A percentile compares a stretch with the other conserved stretches of the same genome.
Evolutionary conservation across 202 grass and related monocot species (phyloP).

Genomic region (Dendrocalamus latiflorus): DNA sequence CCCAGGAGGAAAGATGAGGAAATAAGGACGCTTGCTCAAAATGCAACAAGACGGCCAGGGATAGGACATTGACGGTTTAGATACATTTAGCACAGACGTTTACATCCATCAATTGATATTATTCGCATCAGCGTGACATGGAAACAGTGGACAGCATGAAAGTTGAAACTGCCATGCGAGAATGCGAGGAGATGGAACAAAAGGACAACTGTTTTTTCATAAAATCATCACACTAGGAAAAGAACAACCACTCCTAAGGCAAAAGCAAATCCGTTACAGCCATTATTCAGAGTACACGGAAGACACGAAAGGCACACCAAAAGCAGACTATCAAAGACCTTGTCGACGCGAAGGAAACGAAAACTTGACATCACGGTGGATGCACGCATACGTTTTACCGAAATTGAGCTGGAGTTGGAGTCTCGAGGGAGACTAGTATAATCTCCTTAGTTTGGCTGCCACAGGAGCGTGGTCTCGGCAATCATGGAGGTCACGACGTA

Average conservation of each 20-base stretch:
- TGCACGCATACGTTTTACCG: background rate
- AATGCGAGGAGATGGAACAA: background rate
- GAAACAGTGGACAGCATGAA: background rate
- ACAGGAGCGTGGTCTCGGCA: slow-evolving; percentile 70
- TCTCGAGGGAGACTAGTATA: background rate
- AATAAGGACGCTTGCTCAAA: too few relatives aligned
- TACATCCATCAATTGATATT: background rate
- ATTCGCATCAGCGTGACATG: background rate
- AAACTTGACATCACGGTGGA: slow-evolving; percentile 10
- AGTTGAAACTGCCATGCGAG: background rate
- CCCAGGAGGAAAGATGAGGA: too few relatives aligned
- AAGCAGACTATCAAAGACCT: background rate
- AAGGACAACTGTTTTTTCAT: background rate
- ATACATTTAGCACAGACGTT: background rate
- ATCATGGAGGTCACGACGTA: slow-evolving; percentile 90
- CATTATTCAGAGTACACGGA: slow-evolving; percentile 29
- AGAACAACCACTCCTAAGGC: background rate
- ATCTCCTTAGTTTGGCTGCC: slow-evolving; percentile 33
- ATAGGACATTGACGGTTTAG: background rate
- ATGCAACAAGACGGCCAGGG: background rate
- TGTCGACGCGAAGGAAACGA: background rate
- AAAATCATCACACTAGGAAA: background rate
- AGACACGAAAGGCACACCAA: background rate
- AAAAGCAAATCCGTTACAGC: background rate
- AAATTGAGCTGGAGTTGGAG: background rate